Percentiles rank a stretch among this genome's conserved stretches.
Conservation (phyloP, 768 basidiomycete species). For the Cystobasidiopsis lactophilus region DNA sequence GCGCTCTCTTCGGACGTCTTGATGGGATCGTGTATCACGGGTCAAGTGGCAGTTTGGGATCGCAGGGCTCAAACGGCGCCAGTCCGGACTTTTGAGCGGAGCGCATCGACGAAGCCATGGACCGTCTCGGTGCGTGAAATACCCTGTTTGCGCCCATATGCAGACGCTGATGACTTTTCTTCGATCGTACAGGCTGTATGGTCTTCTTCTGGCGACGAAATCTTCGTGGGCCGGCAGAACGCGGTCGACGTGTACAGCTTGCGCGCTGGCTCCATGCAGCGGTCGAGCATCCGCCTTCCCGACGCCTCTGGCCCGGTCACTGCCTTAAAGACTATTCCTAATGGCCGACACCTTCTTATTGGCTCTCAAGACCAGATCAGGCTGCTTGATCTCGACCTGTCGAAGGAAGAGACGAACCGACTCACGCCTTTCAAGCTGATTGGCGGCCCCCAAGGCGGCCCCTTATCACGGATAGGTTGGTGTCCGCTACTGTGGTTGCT, state of each 20-base stretch:
- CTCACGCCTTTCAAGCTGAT: constrained; percentile 78
- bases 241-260: constrained; percentile 90
- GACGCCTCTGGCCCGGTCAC: constrained; percentile 70
- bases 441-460: constrained; percentile 85
- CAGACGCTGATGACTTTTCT: neutral
- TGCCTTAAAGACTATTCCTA: constrained; percentile 74
- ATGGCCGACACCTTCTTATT: constrained; percentile 58
- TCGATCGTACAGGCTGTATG: constrained; percentile 62
- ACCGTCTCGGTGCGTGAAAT: constrained; percentile 55
- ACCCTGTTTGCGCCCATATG: too few relatives aligned
- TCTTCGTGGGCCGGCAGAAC: constrained; percentile 76
- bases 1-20: constrained; percentile 59
- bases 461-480: constrained; percentile 78
- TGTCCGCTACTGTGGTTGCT: too few relatives aligned
- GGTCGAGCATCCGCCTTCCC: constrained; percentile 9
- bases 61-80: constrained; percentile 31
- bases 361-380: constrained; percentile 84
- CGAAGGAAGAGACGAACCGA: constrained; percentile 40
- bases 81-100: constrained; percentile 3
- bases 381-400: constrained; percentile 73
- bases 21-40: constrained; percentile 75
- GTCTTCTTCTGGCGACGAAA: constrained; percentile 66
- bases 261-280: constrained; percentile 24
- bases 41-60: constrained; percentile 82
- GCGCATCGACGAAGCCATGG: constrained; percentile 47